These are phyloP conservation scores for Nicotiana benthamiana DNA, from an alignment of 257 asterid genomes.

Conservation along the genomic window DNA sequence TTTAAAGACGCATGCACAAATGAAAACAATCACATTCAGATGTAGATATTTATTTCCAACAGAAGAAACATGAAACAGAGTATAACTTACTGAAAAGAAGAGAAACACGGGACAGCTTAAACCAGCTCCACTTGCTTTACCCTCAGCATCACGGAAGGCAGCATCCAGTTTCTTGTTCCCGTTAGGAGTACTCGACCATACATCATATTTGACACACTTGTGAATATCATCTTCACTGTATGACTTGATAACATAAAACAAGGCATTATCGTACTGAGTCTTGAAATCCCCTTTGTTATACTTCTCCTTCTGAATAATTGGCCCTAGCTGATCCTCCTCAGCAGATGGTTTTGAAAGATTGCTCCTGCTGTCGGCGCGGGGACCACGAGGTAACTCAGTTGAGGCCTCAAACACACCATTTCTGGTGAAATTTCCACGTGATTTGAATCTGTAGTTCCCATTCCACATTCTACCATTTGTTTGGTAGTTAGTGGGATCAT, in stretches of 20 bases:
- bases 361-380: slow-evolving; percentile 42
- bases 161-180: slow-evolving; percentile 69
- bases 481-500: slow-evolving; percentile 35
- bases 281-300: slow-evolving; percentile 51
- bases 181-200: slow-evolving; percentile 83
- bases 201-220: slow-evolving; percentile 73
- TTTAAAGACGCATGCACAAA: neutral
- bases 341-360: slow-evolving; percentile 21
- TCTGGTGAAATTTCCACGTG: slow-evolving; percentile 36
- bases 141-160: slow-evolving; percentile 49
- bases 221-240: slow-evolving; percentile 80
- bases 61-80: neutral
- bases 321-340: slow-evolving; percentile 34
- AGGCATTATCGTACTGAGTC: slow-evolving; percentile 51
- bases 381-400: slow-evolving; percentile 73
- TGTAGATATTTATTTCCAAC: neutral
- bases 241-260: slow-evolving; percentile 74
- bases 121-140: slow-evolving; percentile 39
- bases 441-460: slow-evolving; percentile 34
- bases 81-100: slow-evolving; percentile 58
- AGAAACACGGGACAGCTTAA: slow-evolving; percentile 57
- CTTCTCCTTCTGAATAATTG: slow-evolving; percentile 31
- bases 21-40: neutral
- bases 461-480: slow-evolving; percentile 39
- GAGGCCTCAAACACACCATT: slow-evolving; percentile 42